A percentile compares a stretch with the other conserved stretches of the same genome.
Evolutionary conservation across 805 yeast species (phyloP).

Genomic region (Wickerhamomyces kurtzmanii): DNA sequence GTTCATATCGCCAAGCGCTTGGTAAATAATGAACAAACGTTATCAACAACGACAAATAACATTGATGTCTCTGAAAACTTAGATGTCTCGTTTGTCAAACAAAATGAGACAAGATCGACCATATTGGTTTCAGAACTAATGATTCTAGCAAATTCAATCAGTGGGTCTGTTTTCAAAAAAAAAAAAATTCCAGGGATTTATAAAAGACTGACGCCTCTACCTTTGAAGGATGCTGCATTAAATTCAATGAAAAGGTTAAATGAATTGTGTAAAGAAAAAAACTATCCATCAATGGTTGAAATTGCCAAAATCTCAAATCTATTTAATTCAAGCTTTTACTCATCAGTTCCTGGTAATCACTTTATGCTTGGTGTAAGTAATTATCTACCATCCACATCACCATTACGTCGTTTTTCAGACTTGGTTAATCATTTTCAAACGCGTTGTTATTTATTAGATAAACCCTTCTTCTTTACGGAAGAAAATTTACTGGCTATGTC

Average conservation of each 20-base stretch:
- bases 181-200: constrained; percentile 45
- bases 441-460: constrained; percentile 28
- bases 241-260: constrained; percentile 15
- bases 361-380: constrained; percentile 49
- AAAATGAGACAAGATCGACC: constrained; percentile 36
- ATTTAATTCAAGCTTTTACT: constrained; percentile 42
- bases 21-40: too few relatives aligned
- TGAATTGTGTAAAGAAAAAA: constrained; percentile 8
- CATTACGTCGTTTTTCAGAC: constrained; percentile 78
- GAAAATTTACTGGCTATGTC: constrained; percentile 25
- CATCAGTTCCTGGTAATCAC: constrained; percentile 39
- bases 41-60: background rate
- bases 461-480: constrained; percentile 19
- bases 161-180: constrained; percentile 35
- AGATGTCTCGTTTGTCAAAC: constrained; percentile 14
- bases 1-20: constrained; percentile 14
- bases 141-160: constrained; percentile 66
- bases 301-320: constrained; percentile 32
- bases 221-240: constrained; percentile 16
- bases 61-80: constrained; percentile 6
- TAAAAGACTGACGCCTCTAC: constrained; percentile 14
- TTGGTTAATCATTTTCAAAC: constrained; percentile 73
- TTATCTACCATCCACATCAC: constrained; percentile 80
- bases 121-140: constrained; percentile 73
- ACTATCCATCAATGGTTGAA: constrained; percentile 25